Conservation (phyloP, 2,329 filamentous ascomycete genomes). For the Tolypocladium amazonense region DNA sequence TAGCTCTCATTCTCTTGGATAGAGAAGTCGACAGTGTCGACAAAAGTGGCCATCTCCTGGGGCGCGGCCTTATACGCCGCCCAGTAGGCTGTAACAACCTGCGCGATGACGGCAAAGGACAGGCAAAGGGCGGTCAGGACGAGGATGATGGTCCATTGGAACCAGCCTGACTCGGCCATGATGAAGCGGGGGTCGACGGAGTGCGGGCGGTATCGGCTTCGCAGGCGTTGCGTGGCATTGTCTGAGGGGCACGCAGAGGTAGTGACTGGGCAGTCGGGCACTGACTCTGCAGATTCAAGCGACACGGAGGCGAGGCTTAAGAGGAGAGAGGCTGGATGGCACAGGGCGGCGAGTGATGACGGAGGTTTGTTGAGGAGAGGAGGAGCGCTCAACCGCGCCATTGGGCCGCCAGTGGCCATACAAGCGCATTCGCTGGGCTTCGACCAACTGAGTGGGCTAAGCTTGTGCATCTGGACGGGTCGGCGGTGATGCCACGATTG, state of each 20-base stretch:
- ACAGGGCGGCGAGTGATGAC: not conserved
- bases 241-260: not conserved
- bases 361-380: not conserved
- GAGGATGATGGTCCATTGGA: conserved; percentile 48
- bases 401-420: conserved; percentile 2
- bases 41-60: conserved; percentile 43
- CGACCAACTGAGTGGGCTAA: not conserved
- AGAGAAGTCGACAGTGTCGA: conserved; percentile 52
- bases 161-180: conserved; percentile 40
- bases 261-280: not conserved
- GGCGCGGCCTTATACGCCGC: conserved; percentile 48
- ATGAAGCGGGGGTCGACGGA: conserved; percentile 15
- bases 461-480: conserved; percentile 1
- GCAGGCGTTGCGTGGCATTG: conserved; percentile 4
- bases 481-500: not conserved
- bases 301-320: not conserved
- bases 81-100: conserved; percentile 40
- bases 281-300: not conserved
- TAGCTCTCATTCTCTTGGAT: conserved; percentile 55
- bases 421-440: not conserved
- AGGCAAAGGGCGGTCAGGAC: conserved; percentile 47
- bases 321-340: not conserved
- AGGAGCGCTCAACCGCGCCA: conserved; percentile 1
- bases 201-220: conserved; percentile 4
- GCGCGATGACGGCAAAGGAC: conserved; percentile 41